Conservation (phyloP, 805 yeast genomes). For the Maudiozyma barnettii region DNA sequence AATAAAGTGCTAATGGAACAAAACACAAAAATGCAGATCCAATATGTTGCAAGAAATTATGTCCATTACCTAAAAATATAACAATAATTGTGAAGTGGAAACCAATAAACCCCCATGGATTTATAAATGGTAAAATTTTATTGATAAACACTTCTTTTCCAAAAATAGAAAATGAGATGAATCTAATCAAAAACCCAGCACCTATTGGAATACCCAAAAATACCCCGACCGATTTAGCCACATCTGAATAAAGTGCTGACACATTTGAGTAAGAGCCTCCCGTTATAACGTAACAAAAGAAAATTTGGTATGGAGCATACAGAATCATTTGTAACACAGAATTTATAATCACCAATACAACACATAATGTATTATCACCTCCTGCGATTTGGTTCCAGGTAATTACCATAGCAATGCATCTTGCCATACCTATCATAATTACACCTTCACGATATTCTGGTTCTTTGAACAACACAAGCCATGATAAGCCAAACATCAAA, state of each 20-base stretch:
- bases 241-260: conserved; percentile 29
- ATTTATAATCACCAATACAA: conserved; percentile 42
- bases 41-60: conserved; percentile 38
- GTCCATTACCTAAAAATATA: conserved; percentile 43
- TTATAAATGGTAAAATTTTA: conserved; percentile 32
- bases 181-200: conserved; percentile 36
- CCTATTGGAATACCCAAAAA: conserved; percentile 47
- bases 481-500: conserved; percentile 46
- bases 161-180: conserved; percentile 19
- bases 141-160: conserved; percentile 30
- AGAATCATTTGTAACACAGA: conserved; percentile 42
- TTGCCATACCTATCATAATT: conserved; percentile 50
- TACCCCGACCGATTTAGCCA: conserved; percentile 41
- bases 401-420: conserved; percentile 57
- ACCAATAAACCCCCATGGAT: conserved; percentile 45
- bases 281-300: conserved; percentile 39
- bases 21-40: conserved; percentile 42
- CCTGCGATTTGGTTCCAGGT: conserved; percentile 48
- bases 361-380: conserved; percentile 44
- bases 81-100: conserved; percentile 43
- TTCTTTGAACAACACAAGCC: conserved; percentile 41
- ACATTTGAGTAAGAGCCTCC: conserved; percentile 8
- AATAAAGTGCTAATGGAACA: conserved; percentile 41
- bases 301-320: conserved; percentile 43
- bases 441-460: conserved; percentile 44